These are phyloP conservation scores for Acrocalymma vagum DNA, from an alignment of 2,329 filamentous ascomycete species.

Conservation along the genomic window DNA sequence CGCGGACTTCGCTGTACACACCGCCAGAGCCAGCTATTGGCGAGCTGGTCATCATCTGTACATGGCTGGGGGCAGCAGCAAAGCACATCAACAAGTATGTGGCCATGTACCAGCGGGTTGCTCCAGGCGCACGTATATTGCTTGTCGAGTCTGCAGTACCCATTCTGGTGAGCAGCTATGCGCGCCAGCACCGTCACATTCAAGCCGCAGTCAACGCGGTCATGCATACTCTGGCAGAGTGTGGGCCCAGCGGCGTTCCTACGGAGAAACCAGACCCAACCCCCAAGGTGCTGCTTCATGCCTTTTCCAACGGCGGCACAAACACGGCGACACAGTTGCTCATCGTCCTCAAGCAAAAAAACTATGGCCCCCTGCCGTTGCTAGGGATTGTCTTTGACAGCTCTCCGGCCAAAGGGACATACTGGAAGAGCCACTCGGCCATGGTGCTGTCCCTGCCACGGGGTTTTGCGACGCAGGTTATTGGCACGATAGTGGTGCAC, in stretches of 20 bases:
- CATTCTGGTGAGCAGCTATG: slow-evolving; percentile 13
- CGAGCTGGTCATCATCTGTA: slow-evolving; percentile 23
- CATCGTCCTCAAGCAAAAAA: background rate
- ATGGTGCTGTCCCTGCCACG: slow-evolving; percentile 14
- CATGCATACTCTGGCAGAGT: slow-evolving; percentile 8
- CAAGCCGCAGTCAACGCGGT: slow-evolving; percentile 18
- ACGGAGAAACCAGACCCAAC: slow-evolving; percentile 3
- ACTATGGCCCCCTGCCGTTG: slow-evolving; percentile 9
- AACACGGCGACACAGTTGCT: slow-evolving; percentile 15
- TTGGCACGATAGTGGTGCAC: slow-evolving; percentile 6
- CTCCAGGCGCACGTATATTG: slow-evolving; percentile 19
- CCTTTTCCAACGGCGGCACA: slow-evolving; percentile 24
- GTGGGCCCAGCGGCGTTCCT: background rate
- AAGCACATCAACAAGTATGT: slow-evolving; percentile 30
- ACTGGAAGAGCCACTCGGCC: slow-evolving; percentile 24
- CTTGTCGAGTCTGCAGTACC: slow-evolving; percentile 19
- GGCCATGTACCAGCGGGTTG: slow-evolving; percentile 9
- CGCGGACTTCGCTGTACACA: slow-evolving; percentile 12
- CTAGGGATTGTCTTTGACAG: slow-evolving; percentile 16
- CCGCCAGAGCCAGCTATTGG: slow-evolving; percentile 4
- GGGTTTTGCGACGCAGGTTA: slow-evolving; percentile 1
- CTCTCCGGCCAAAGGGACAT: slow-evolving; percentile 8
- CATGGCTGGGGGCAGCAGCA: slow-evolving; percentile 24
- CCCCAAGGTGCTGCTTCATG: slow-evolving; percentile 17
- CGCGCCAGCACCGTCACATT: slow-evolving; percentile 12